A percentile compares a stretch with the other conserved stretches of the same genome.
These are phyloP conservation scores for Lasiosphaeria miniovina DNA, from an alignment of 495 filamentous ascomycete species.

Conservation along the genomic window DNA sequence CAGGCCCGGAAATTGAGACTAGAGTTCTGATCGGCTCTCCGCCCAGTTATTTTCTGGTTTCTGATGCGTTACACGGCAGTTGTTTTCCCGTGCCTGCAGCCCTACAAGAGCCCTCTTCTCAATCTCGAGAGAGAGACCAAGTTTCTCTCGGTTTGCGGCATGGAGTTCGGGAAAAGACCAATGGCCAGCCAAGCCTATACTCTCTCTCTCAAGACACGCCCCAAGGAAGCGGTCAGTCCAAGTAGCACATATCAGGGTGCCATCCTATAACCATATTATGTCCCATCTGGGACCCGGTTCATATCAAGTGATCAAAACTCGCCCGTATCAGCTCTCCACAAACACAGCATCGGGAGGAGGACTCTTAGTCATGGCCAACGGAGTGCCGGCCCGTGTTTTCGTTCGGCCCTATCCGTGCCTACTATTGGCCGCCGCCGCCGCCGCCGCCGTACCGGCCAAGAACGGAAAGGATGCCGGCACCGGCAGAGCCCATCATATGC, in stretches of 20 bases:
- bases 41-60: background rate
- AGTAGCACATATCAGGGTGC: no score
- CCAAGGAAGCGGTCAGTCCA: no score
- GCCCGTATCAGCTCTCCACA: no score
- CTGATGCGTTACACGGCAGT: constrained; percentile 1
- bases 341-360: no score
- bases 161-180: background rate
- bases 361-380: no score
- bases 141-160: background rate
- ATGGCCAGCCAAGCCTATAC: no score
- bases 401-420: constrained; percentile 1
- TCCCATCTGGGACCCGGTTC: no score
- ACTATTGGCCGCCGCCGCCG: constrained; percentile 6
- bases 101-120: constrained; percentile 1
- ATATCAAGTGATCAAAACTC: no score
- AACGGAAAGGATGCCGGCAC: background rate
- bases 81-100: constrained; percentile 1
- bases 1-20: background rate
- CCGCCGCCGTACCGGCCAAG: background rate
- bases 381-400: constrained; percentile 7
- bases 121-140: background rate
- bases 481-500: background rate
- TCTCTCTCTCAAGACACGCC: no score
- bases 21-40: background rate
- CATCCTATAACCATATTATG: no score